Evolutionary conservation across 345 rosid species (phyloP).

Genomic region (Lepidium didymum): DNA sequence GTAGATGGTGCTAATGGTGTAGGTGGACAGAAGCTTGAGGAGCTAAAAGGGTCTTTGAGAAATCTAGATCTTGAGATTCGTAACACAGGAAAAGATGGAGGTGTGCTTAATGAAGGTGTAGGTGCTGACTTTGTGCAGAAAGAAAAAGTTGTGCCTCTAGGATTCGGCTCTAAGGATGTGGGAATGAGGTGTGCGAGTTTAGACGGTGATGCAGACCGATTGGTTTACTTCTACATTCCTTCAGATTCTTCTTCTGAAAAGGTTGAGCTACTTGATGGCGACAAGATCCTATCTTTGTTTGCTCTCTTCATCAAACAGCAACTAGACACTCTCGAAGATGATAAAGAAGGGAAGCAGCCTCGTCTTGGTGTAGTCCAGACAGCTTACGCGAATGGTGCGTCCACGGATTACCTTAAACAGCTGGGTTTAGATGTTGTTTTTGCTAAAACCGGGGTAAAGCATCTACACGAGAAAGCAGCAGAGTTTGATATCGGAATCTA

Average conservation of each 20-base stretch:
- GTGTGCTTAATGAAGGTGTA: constrained; percentile 79
- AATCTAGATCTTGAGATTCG: constrained; percentile 59
- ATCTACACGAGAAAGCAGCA: constrained; percentile 75
- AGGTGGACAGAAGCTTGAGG: constrained; percentile 72
- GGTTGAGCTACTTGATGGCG: constrained; percentile 81
- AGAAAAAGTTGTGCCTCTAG: constrained; percentile 72
- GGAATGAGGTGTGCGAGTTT: constrained; percentile 87
- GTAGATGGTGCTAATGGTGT: constrained; percentile 96
- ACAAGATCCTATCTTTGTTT: constrained; percentile 84
- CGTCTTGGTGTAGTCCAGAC: constrained; percentile 81
- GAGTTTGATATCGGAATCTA: constrained; percentile 85
- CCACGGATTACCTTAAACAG: constrained; percentile 59
- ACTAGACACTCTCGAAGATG: constrained; percentile 36
- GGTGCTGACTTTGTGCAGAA: constrained; percentile 99
- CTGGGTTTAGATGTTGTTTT: constrained; percentile 65
- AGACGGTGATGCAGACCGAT: constrained; percentile 96
- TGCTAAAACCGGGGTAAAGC: constrained; percentile 86
- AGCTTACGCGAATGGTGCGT: constrained; percentile 96
- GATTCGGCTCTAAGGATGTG: constrained; percentile 48
- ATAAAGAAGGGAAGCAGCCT: constrained; percentile 33
- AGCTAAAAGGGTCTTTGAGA: constrained; percentile 41
- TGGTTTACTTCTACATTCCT: constrained; percentile 59
- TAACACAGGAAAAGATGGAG: constrained; percentile 65
- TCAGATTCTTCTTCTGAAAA: constrained; percentile 19
- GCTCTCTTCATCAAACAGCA: constrained; percentile 80